Base-by-base conservation (phyloP, 129 eudicot genomes). In the Calendula officinalis region DNA sequence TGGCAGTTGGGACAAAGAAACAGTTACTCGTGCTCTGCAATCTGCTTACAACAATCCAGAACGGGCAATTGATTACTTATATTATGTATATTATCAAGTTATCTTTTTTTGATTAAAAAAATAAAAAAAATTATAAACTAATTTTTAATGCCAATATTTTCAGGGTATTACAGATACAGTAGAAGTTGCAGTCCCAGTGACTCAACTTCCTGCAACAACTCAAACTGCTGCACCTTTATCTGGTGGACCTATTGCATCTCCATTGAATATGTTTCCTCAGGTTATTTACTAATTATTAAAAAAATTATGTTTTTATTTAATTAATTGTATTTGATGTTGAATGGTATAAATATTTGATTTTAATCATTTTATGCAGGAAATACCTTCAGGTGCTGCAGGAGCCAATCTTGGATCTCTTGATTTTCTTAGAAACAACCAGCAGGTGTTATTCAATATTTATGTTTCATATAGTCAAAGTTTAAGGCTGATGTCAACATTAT, bases 21-120 rank as follows among this genome's bases (percentile, higher is more conserved):
- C 88, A 7, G 97, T 90, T 32, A 71, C 80, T 11, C 95, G 95
- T 70, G 97, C 97, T 10, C 95, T 90, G 74, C 90, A 84, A 70
- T 95, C 95, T 68, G 97, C 97, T 66, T 86, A 71, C 75, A 90
- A 86, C 81, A n/a, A n/a, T n/a, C n/a, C n/a, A n/a, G n/a, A n/a
- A n/a, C n/a, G n/a, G n/a, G n/a, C n/a, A n/a, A n/a, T 90, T 64
- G 97, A 90, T 72, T 90, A 90, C 66, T 74, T 90, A 50, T 90
- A 90, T 73, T 81, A 91, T 2, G 97, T 90, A 86, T 45, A 84
- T 52, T 45, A 32, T 8, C 1, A 30, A 32, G 14, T 39, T 4
- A 45, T 30, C 17, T 32, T 37, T 8, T 53, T 42, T 50, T 33
- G 39, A 47, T 33, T 8, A 34, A 51, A 45, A 38, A 12, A 58